phyloP scores from a whole-genome alignment of 768 basidiomycete genomes.

The Leccinum subtestaceum region DNA sequence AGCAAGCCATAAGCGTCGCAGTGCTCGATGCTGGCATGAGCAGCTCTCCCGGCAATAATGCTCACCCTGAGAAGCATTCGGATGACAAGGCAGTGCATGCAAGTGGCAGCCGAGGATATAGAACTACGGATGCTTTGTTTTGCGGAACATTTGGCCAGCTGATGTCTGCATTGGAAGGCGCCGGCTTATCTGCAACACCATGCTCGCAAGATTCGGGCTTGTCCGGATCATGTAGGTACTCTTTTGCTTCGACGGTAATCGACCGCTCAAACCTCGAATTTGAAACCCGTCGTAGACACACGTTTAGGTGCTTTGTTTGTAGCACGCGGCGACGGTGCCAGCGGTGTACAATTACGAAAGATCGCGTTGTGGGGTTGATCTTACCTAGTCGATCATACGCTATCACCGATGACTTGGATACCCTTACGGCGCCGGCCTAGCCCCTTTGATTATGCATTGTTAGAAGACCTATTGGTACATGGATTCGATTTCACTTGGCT shows the following conservation, averaged over 20 bases:
- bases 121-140: constrained; percentile 33
- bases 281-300: constrained; percentile 28
- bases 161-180: constrained; percentile 36
- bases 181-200: constrained; percentile 35
- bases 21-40: constrained; percentile 42
- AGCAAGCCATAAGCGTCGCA: constrained; percentile 36
- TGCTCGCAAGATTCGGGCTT: constrained; percentile 30
- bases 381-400: not conserved
- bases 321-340: constrained; percentile 28
- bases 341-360: constrained; percentile 37
- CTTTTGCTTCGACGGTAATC: not conserved
- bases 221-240: constrained; percentile 29
- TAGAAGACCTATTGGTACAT: not conserved
- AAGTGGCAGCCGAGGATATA: constrained; percentile 9
- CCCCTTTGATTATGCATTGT: not conserved
- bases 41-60: constrained; percentile 22
- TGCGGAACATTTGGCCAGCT: constrained; percentile 45
- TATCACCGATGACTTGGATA: not conserved
- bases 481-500: not conserved
- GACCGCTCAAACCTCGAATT: not conserved
- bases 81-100: not conserved
- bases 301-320: constrained; percentile 43
- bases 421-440: not conserved
- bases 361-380: constrained; percentile 41
- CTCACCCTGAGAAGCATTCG: not conserved